Conservation (phyloP, 2,329 filamentous ascomycete species). For the Drechslerella coelobrocha region DNA sequence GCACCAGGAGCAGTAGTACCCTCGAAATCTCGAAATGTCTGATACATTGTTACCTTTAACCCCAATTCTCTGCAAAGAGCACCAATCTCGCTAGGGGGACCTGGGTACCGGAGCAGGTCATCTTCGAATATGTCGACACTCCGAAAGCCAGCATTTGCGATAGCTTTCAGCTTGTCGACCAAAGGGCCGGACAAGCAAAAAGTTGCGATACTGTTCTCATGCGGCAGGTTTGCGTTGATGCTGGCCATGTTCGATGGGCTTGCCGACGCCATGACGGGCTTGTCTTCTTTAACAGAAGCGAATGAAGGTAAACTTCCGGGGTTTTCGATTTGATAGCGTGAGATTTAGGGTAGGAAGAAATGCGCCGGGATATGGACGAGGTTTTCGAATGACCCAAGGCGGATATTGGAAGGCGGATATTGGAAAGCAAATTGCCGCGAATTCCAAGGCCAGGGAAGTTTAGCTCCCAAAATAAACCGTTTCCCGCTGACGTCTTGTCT, state of each 20-base stretch:
- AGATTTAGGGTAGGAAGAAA: slow-evolving; percentile 21
- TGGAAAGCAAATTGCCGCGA: slow-evolving; percentile 37
- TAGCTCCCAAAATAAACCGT: slow-evolving; percentile 15
- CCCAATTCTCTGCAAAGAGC: slow-evolving; percentile 51
- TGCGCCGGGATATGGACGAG: slow-evolving; percentile 26
- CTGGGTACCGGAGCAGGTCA: slow-evolving; percentile 51
- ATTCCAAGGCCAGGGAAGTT: slow-evolving; percentile 24
- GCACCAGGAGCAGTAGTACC: slow-evolving; percentile 49
- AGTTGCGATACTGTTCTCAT: slow-evolving; percentile 51
- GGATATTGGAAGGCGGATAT: slow-evolving; percentile 44
- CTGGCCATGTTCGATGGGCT: slow-evolving; percentile 40
- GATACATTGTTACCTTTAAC: slow-evolving; percentile 52
- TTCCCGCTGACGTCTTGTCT: slow-evolving; percentile 30
- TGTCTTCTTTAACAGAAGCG: slow-evolving; percentile 29
- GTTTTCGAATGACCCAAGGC: slow-evolving; percentile 28
- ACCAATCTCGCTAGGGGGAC: slow-evolving; percentile 49
- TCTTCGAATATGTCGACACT: slow-evolving; percentile 52
- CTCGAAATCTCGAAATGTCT: slow-evolving; percentile 52
- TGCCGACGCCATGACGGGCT: slow-evolving; percentile 46
- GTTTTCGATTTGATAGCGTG: slow-evolving; percentile 37
- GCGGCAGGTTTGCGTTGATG: slow-evolving; percentile 43
- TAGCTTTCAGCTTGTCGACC: slow-evolving; percentile 50
- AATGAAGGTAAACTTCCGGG: slow-evolving; percentile 27
- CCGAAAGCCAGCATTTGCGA: slow-evolving; percentile 51
- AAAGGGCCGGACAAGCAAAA: slow-evolving; percentile 50